phyloP scores from a whole-genome alignment of 2,329 filamentous ascomycete species.

The Apiospora saccharicola region DNA sequence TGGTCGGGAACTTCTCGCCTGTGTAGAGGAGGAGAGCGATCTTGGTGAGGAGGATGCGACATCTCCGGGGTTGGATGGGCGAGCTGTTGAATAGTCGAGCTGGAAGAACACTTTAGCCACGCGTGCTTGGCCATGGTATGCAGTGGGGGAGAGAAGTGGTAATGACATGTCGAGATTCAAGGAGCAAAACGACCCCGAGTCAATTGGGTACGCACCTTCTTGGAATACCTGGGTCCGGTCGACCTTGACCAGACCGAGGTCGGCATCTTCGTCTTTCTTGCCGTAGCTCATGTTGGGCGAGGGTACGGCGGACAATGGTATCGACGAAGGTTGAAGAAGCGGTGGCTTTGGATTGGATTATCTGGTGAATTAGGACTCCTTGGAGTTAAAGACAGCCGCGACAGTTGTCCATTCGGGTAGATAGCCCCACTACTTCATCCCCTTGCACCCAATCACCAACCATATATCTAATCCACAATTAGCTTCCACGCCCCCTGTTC shows the following conservation, averaged over 20 bases:
- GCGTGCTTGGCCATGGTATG: conserved; percentile 36
- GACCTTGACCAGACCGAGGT: conserved; percentile 92
- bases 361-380: conserved; percentile 19
- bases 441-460: conserved; percentile 7
- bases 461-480: neutral
- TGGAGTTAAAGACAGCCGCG: conserved; percentile 23
- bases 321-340: conserved; percentile 36
- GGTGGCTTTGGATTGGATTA: conserved; percentile 23
- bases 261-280: conserved; percentile 99
- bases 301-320: conserved; percentile 32
- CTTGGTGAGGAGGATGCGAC: conserved; percentile 96
- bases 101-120: conserved; percentile 54
- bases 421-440: neutral
- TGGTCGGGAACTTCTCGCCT: conserved; percentile 94
- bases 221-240: conserved; percentile 98
- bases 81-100: conserved; percentile 98
- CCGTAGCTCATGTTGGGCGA: conserved; percentile 85
- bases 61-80: conserved; percentile 95
- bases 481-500: conserved; percentile 10
- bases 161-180: neutral
- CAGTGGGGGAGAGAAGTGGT: conserved; percentile 26
- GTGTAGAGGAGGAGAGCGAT: conserved; percentile 96
- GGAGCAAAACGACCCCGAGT: conserved; percentile 12
- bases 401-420: conserved; percentile 24
- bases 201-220: conserved; percentile 74